Evolutionary conservation across 2,329 filamentous ascomycete genomes (phyloP).

Genomic region (Venturiaceae sp.): DNA sequence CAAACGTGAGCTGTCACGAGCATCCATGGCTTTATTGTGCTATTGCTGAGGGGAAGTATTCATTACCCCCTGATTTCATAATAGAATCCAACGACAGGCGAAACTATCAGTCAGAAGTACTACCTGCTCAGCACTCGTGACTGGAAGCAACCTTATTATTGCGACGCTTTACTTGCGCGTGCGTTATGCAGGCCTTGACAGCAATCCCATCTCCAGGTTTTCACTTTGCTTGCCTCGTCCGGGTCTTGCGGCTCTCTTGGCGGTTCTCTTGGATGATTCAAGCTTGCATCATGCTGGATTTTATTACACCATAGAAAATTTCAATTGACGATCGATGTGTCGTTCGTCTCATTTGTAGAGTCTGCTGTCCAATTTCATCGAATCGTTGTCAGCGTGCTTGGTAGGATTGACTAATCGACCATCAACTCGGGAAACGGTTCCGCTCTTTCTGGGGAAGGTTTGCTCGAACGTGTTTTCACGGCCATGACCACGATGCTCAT

Average conservation of each 20-base stretch:
- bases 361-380: neutral
- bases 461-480: neutral
- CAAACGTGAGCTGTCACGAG: neutral
- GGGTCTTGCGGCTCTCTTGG: neutral
- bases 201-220: neutral
- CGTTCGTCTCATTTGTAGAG: neutral
- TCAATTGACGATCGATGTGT: neutral
- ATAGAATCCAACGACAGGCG: neutral
- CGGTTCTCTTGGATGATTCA: neutral
- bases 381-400: neutral
- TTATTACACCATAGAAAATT: conserved; percentile 1
- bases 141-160: neutral
- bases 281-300: conserved; percentile 2
- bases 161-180: neutral
- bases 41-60: neutral
- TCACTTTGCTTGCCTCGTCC: neutral
- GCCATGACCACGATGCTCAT: neutral
- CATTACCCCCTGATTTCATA: conserved; percentile 1
- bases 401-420: conserved; percentile 1
- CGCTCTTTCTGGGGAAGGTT: neutral
- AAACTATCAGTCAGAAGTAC: neutral
- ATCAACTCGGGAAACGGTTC: neutral
- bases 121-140: conserved; percentile 1
- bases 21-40: neutral
- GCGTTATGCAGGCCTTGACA: neutral